Conservation (phyloP, 2,329 filamentous ascomycete species). For the Boeremia exigua region DNA sequence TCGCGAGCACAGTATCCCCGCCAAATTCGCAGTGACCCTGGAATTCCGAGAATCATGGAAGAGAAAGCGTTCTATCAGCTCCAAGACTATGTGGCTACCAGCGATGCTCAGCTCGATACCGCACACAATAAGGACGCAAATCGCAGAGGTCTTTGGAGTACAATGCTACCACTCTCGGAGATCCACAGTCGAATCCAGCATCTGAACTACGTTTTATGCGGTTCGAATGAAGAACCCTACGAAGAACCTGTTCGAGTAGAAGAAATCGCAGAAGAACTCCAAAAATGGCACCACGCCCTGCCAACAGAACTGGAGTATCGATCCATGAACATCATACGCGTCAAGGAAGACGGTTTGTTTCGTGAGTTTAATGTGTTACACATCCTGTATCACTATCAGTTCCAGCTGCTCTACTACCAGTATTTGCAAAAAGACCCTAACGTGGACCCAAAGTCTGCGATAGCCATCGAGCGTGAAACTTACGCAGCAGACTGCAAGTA, state of each 20-base stretch:
- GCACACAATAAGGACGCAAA: neutral
- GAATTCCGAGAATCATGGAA: conserved; percentile 2
- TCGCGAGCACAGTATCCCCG: conserved; percentile 2
- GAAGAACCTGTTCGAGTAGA: conserved; percentile 2
- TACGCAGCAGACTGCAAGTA: conserved; percentile 7
- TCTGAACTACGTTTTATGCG: conserved; percentile 7
- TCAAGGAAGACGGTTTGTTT: conserved; percentile 2
- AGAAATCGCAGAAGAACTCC: conserved; percentile 6
- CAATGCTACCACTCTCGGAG: conserved; percentile 8
- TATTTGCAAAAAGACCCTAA: conserved; percentile 4
- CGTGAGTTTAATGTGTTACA: conserved; percentile 7
- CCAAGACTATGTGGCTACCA: neutral
- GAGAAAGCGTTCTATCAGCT: conserved; percentile 3
- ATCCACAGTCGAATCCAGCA: conserved; percentile 10
- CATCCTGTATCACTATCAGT: conserved; percentile 11
- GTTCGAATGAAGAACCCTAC: neutral
- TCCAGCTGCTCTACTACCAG: conserved; percentile 11
- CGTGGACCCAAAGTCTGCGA: neutral
- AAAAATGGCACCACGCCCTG: conserved; percentile 2
- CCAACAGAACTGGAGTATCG: neutral
- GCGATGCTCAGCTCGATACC: neutral
- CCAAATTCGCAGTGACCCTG: conserved; percentile 3
- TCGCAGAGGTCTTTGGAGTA: conserved; percentile 8
- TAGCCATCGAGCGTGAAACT: neutral
- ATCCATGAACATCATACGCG: conserved; percentile 1